Evolutionary conservation across 2,329 filamentous ascomycete species (phyloP), one percentile per base, ranked within the genome.

Genomic region (Coniochaeta ligniaria): DNA sequence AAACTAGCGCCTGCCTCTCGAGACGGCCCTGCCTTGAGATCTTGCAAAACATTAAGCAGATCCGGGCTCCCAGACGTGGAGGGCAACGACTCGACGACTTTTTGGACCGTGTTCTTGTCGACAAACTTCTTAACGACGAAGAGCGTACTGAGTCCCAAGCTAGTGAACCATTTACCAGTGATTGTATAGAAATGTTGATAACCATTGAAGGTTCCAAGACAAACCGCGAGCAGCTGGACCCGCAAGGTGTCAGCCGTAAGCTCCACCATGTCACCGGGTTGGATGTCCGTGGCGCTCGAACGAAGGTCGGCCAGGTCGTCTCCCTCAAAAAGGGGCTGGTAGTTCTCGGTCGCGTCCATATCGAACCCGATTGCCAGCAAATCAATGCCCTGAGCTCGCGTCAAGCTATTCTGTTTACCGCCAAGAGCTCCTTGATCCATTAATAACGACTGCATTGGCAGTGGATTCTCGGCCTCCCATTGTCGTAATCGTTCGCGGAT

Each of bases 161-260:
- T 76, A 9, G 76, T 75, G 68, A 83, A 79, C 73, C 77, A 79
- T 65, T 78, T 79, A 63, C 83, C 83, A 17, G 75, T 79, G 64
- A 69, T 76, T 33, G 80, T 78, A 68, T 84, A 85, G 67, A 80
- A 84, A 67, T 85, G 81, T 64, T 83, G 74, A 47, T 78, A 73
- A 20, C 77, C 77, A 43, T 80, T 76, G 63, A 81, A 76, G 59
- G 72, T 76, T 16, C 82, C 82, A 8, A 86, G 72, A 64, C 80
- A 83, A 52, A 86, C 68, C 14, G 77, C 83, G 52, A 86, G 72
- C 17, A 83, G 63, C 5, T 79, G 78, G 22, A 78, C 71, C 28
- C 80, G 65, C 63, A 52, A 68, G 62, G 31, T 67, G 62, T 3
- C 65, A 62, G 43, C 62, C 62, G 57, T 52, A 11, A 58, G 35